Evolutionary conservation across 805 yeast species (phyloP), one percentile per base, ranked within the genome.

Genomic region (Metschnikowia reukaufii): DNA sequence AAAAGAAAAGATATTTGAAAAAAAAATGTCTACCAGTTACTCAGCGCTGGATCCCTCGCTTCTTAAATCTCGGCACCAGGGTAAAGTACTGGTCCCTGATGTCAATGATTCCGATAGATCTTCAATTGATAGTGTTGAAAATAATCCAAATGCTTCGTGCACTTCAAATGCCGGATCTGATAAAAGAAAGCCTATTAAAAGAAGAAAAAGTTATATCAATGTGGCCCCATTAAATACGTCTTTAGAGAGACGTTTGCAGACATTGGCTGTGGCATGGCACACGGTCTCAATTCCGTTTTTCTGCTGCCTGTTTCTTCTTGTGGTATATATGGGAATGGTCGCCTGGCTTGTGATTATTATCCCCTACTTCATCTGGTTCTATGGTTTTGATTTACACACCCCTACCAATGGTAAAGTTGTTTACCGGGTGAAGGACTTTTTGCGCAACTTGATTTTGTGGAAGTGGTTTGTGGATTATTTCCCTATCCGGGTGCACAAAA

Each of bases 341-440:
- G 69, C 82, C 36, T 90, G 97, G 96, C 73, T 88, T 0, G 46
- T 82, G 5, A 57, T 86, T 5, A 60, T 85, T 4, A 73, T 70
- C 15, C 77, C 88, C 0, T 94, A 92, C 63, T 62, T 83, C 17
- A 60, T 70, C 12, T 73, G 77, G 76, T 72, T 75, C 72, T 72
- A 72, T 52, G 68, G 77, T 6, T 67, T 79, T 27, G 86, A 84
- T 58, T 78, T 81, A 56, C 80, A 79, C 51, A 77, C 96, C 1
- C 88, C 90, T 0, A 78, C 83, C 10, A 83, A 85, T 55, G 98
- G 98, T 1, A 74, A 77, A 15, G 85, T 82, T 0, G 75, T 78
- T 1, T 66, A 76, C 43, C 66, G 95, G 32, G 72, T 76, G 36
- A 82, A 86, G 3, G 63, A 66, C 1, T 73, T 77, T 71, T 71